These are phyloP conservation scores for Phytophthora syringae DNA, from an alignment of 352 stramenopile species.

Conservation along the genomic window DNA sequence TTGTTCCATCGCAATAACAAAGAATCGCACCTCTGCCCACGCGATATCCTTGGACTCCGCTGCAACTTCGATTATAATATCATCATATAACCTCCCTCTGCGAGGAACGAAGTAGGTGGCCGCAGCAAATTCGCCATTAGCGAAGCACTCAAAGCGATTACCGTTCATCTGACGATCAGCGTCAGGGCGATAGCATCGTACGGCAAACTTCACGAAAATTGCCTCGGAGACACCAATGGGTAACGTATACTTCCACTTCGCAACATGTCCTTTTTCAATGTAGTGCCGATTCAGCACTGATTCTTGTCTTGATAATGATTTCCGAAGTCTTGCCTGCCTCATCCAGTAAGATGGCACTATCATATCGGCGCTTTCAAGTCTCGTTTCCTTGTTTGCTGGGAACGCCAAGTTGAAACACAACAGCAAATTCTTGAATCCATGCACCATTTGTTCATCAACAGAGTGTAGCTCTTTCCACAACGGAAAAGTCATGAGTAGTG, in stretches of 20 bases:
- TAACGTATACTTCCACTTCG: conserved; percentile 27
- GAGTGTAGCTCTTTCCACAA: conserved; percentile 6
- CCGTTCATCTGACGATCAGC: not conserved
- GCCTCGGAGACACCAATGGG: conserved; percentile 14
- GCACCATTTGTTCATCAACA: conserved; percentile 1
- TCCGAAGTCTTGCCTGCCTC: not conserved
- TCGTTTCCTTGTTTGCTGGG: not conserved
- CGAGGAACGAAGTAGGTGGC: conserved; percentile 4
- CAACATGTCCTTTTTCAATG: not conserved
- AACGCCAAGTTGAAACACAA: conserved; percentile 21
- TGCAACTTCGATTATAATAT: conserved; percentile 26
- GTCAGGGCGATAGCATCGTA: conserved; percentile 12
- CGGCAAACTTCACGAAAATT: conserved; percentile 21
- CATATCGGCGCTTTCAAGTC: conserved; percentile 2
- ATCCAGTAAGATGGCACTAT: conserved; percentile 29
- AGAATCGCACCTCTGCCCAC: conserved; percentile 23
- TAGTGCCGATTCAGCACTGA: not conserved
- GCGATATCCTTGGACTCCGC: conserved; percentile 10
- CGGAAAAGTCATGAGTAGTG: conserved; percentile 5
- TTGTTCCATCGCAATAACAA: conserved; percentile 22
- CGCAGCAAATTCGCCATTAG: conserved; percentile 12
- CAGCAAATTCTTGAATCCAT: conserved; percentile 20
- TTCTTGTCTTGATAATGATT: not conserved
- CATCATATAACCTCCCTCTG: not conserved
- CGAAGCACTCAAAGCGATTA: conserved; percentile 5